Evolutionary conservation across 768 basidiomycete genomes (phyloP), one percentile per base, ranked within the genome.

Genomic region (Rhizopogon vinicolor): DNA sequence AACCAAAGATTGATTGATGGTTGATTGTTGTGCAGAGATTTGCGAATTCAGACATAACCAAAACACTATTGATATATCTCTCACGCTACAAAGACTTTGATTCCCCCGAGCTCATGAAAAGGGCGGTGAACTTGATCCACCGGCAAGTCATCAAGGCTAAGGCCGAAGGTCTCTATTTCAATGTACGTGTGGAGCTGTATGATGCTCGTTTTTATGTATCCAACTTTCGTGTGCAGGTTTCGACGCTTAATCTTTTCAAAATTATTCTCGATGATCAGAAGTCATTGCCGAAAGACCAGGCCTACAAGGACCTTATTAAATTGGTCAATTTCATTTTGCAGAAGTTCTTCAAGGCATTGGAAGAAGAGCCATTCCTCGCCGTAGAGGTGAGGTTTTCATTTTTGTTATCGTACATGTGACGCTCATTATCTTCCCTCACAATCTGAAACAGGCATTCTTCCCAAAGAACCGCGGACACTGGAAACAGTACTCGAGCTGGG

Each of bases 161-260:
- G 68, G 92, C 93, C 1, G 97, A 98, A 67, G 96, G 89, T 0
- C 72, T 99, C 8, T 98, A 93, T 72, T 99, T 96, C 82, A 92
- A 95, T 73, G 96, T 93, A 57, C 52, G 81, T 69, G 46, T 33
- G 8, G 18, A 29, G 41, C 49, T 48, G 41, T 22, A 14, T 50
- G 29, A 22, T 29, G 33, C 40, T 50, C 14, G 19, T 50, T 40
- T 42, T n/a, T 25, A 25, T 25, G 9, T 6, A 28, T 18, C 14
- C 14, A 16, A 49, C 41, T 60, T 59, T 68, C 58, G 55, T 70
- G 14, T 56, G 55, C 70, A 98, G 95, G 93, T 91, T 10, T 92
- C 95, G 35, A 91, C 90, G 12, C 74, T 99, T 56, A 76, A 88
- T 63, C 80, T 98, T 41, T 98, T 98, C 82, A 89, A 89, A 70